phyloP scores from a whole-genome alignment of 2,329 filamentous ascomycete genomes.

The Cryphonectria japonica region DNA sequence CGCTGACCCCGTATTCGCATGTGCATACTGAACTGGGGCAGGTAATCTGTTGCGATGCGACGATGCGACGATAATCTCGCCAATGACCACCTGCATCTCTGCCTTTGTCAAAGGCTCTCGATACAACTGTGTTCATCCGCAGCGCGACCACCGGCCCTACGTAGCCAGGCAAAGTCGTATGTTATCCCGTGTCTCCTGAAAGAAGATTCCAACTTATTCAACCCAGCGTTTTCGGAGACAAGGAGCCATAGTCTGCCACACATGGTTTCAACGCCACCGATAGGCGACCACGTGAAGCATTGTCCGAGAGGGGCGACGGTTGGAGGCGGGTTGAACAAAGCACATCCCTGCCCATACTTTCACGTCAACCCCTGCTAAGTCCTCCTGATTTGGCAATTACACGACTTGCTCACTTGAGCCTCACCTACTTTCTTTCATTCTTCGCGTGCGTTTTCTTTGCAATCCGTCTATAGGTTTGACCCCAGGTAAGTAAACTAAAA shows the following conservation, averaged over 20 bases:
- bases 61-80: not conserved
- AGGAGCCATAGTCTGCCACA: not conserved
- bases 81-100: not conserved
- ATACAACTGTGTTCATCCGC: not conserved
- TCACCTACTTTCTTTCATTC: not conserved
- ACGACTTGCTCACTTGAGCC: slow-evolving; percentile 4
- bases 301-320: not conserved
- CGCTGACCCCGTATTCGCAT: not conserved
- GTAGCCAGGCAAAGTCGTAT: not conserved
- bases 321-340: not conserved
- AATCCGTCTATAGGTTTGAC: too few relatives aligned
- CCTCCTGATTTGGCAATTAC: slow-evolving; percentile 8
- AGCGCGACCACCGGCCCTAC: not conserved
- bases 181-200: slow-evolving; percentile 6
- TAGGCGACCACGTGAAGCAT: slow-evolving; percentile 15
- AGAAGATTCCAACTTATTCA: not conserved
- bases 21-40: not conserved
- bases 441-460: not conserved
- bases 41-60: not conserved
- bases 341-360: not conserved
- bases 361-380: not conserved
- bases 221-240: not conserved
- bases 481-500: not conserved
- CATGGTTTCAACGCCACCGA: slow-evolving; percentile 15
- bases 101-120: not conserved